These are phyloP conservation scores for Coniochaeta prunicola DNA, from an alignment of 2,329 filamentous ascomycete genomes.

Conservation along the genomic window DNA sequence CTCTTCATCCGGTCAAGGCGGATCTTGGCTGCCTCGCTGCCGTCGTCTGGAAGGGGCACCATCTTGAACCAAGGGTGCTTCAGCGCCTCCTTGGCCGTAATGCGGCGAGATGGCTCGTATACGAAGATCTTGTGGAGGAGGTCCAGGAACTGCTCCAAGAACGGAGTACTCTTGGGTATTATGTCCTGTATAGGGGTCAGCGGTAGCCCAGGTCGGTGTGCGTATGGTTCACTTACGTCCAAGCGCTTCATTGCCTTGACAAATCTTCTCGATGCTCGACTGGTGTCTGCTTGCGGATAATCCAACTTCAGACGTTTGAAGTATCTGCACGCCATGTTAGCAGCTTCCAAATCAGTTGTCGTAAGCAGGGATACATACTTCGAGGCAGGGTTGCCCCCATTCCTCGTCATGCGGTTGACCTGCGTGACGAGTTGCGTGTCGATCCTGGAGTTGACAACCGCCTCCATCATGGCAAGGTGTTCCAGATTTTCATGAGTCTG, in stretches of 20 bases:
- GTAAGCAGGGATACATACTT: conserved; percentile 38
- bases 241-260: conserved; percentile 67
- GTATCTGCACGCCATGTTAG: conserved; percentile 40
- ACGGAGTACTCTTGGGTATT: conserved; percentile 51
- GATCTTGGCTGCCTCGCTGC: conserved; percentile 61
- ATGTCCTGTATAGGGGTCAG: conserved; percentile 45
- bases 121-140: conserved; percentile 60
- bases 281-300: conserved; percentile 57
- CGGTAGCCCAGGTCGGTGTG: conserved; percentile 2
- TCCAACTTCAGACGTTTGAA: conserved; percentile 61
- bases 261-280: conserved; percentile 56
- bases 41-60: conserved; percentile 54
- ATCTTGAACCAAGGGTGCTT: conserved; percentile 65
- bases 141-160: conserved; percentile 57
- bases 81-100: conserved; percentile 59
- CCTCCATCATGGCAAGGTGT: conserved; percentile 71
- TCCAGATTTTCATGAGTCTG: conserved; percentile 68
- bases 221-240: conserved; percentile 36
- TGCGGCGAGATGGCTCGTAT: conserved; percentile 58
- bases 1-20: conserved; percentile 38
- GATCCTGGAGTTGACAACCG: conserved; percentile 53
- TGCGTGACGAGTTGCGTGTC: conserved; percentile 51
- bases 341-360: background rate
- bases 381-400: conserved; percentile 51
- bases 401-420: conserved; percentile 51